Evolutionary conservation across 257 asterid genomes (phyloP).

Genomic region (Solanum chaucha): DNA sequence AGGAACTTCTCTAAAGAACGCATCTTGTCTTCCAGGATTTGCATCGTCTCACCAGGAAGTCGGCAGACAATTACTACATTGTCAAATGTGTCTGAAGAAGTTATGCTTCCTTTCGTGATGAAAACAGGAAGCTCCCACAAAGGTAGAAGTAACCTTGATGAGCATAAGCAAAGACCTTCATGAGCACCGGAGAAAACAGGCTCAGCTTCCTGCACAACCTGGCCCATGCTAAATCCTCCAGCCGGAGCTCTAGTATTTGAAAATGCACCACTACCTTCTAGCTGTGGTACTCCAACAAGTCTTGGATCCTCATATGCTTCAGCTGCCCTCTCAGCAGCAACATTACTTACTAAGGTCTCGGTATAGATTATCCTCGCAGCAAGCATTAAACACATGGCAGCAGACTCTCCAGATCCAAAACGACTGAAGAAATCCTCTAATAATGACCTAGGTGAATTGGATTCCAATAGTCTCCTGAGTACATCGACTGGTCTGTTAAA

Average conservation of each 20-base stretch:
- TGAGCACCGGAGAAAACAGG: constrained; percentile 95
- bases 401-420: constrained; percentile 88
- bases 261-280: constrained; percentile 86
- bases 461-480: constrained; percentile 69
- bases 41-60: constrained; percentile 73
- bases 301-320: constrained; percentile 98
- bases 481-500: constrained; percentile 88
- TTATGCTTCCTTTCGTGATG: constrained; percentile 48
- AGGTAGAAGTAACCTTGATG: constrained; percentile 88
- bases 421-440: constrained; percentile 87
- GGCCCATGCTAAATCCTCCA: constrained; percentile 99
- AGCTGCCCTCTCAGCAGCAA: constrained; percentile 90
- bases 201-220: constrained; percentile 96
- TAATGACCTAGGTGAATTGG: constrained; percentile 71
- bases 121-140: constrained; percentile 97
- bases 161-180: constrained; percentile 83
- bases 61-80: constrained; percentile 63
- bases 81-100: constrained; percentile 41
- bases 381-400: constrained; percentile 92
- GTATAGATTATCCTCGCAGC: constrained; percentile 64
- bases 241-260: constrained; percentile 76
- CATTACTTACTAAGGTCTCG: constrained; percentile 56
- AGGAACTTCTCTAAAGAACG: constrained; percentile 82
- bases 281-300: constrained; percentile 90
- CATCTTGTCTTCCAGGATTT: constrained; percentile 76